phyloP scores from a whole-genome alignment of 306 rosid species.

The Malus fusca region DNA sequence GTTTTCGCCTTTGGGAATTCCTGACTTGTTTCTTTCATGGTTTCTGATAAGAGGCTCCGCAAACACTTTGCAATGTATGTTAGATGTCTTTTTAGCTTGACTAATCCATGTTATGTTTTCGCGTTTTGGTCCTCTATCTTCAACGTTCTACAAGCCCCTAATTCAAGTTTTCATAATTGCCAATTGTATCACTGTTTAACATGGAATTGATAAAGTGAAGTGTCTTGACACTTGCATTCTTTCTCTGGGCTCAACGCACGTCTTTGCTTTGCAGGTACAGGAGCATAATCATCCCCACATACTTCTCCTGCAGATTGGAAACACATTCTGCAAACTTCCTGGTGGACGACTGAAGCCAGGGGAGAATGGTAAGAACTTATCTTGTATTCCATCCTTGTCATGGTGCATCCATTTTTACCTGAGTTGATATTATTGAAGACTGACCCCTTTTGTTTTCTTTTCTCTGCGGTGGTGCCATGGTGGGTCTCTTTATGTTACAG shows the following conservation, averaged over 20 bases:
- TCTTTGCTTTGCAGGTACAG: conserved; percentile 64
- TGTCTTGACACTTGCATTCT: background rate
- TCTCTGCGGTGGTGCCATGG: background rate
- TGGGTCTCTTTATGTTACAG: conserved; percentile 28
- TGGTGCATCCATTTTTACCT: background rate
- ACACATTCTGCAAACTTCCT: conserved; percentile 97
- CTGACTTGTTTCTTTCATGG: background rate
- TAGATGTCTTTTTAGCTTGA: background rate
- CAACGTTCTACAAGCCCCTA: background rate
- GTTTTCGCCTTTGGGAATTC: background rate
- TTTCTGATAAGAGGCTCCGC: background rate
- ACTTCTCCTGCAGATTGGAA: conserved; percentile 95
- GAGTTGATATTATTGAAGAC: background rate
- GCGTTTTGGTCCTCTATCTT: background rate
- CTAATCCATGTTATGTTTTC: background rate
- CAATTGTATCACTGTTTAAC: background rate
- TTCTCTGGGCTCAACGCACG: conserved; percentile 6
- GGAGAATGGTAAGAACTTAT: conserved; percentile 65
- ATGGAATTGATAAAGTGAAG: background rate
- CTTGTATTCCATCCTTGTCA: background rate
- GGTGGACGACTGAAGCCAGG: conserved; percentile 99
- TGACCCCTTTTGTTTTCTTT: conserved; percentile 1
- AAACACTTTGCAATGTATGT: background rate
- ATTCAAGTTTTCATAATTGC: background rate
- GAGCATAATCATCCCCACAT: conserved; percentile 99